These are phyloP conservation scores for Phaseolus coccineus DNA, from an alignment of 331 rosid species.

Conservation along the genomic window DNA sequence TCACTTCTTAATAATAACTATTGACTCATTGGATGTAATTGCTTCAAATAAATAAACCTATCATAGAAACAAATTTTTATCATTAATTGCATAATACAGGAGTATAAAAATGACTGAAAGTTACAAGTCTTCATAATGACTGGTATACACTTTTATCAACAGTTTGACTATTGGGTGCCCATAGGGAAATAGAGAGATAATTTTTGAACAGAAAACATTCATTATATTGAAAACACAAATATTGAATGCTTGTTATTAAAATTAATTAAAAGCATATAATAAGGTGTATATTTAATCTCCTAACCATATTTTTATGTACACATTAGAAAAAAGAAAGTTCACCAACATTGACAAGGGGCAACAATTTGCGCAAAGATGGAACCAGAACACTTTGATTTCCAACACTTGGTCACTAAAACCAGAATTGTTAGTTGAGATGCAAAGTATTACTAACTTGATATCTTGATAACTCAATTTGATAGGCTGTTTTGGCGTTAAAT, in stretches of 20 bases:
- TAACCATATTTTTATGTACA: background rate
- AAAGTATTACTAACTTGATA: background rate
- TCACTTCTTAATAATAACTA: too few species aligned
- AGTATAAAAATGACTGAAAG: background rate
- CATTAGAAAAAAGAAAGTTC: background rate
- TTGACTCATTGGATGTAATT: too few species aligned
- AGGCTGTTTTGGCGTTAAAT: background rate
- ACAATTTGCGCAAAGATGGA: background rate
- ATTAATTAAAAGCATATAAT: background rate
- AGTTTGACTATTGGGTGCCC: background rate
- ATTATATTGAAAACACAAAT: background rate
- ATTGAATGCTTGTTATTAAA: background rate
- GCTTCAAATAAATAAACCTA: too few species aligned
- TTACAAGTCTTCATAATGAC: background rate
- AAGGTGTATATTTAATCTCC: background rate
- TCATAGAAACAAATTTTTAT: background rate
- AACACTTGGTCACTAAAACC: background rate
- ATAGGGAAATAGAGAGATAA: background rate
- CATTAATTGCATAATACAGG: slow-evolving; percentile 1
- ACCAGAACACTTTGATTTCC: background rate
- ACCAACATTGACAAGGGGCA: background rate
- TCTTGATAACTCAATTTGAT: background rate
- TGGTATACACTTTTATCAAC: background rate
- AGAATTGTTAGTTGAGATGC: background rate
- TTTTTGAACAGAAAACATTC: background rate